A percentile compares a stretch with the other conserved stretches of the same genome.
phyloP scores from a whole-genome alignment of 129 eudicot genomes.

The Smallanthus sonchifolius region DNA sequence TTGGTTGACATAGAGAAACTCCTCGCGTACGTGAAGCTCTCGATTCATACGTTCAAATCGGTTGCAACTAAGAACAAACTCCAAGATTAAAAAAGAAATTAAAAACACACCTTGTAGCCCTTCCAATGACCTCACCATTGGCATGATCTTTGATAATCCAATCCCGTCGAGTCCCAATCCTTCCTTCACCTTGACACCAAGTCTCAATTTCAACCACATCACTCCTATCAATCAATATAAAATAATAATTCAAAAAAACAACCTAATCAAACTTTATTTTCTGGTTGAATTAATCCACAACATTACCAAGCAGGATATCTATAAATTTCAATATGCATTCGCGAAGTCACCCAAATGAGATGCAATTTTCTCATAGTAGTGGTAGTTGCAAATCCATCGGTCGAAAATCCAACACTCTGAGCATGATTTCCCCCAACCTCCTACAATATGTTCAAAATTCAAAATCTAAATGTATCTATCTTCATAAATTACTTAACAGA shows the following conservation, averaged over 20 bases:
- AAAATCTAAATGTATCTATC: not conserved
- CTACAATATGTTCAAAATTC: constrained; percentile 32
- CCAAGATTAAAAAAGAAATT: not conserved
- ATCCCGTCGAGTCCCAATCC: constrained; percentile 90
- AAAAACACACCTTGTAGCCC: constrained; percentile 77
- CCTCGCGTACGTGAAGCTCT: not conserved
- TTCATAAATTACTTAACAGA: not conserved
- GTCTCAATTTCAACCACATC: constrained; percentile 95
- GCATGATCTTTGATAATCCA: constrained; percentile 86
- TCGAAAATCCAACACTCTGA: constrained; percentile 90
- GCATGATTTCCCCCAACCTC: constrained; percentile 99
- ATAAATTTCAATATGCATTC: constrained; percentile 92
- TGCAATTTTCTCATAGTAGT: constrained; percentile 81
- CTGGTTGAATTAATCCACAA: not conserved
- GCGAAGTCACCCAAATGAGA: constrained; percentile 97
- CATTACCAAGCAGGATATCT: constrained; percentile 90
- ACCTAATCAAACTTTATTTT: not conserved
- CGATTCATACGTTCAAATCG: not conserved
- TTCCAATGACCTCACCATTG: constrained; percentile 83
- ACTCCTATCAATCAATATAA: constrained; percentile 47
- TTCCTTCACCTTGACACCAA: constrained; percentile 98
- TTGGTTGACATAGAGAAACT: too few relatives aligned
- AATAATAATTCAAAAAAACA: not conserved
- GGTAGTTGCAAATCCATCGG: constrained; percentile 96
- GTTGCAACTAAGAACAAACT: not conserved